Conservation (phyloP, 345 rosid genomes). For the Rhizophora mangle region DNA sequence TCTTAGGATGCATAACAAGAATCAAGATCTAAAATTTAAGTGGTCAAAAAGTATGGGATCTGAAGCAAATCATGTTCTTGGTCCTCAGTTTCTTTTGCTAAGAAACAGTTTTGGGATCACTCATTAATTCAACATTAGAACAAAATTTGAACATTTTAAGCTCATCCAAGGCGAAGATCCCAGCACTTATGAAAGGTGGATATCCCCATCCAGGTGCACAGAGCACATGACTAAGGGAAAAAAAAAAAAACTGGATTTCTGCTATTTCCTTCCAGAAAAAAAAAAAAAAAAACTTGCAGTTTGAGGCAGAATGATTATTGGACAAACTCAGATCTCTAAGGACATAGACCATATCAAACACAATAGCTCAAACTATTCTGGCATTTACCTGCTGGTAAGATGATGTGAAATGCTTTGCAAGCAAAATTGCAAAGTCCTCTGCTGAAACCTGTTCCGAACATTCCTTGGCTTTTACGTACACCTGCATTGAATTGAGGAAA, state of each 20-base stretch:
- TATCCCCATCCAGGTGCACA: too few relatives aligned
- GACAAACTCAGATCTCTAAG: too few relatives aligned
- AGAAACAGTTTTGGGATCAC: too few relatives aligned
- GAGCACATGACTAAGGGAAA: too few relatives aligned
- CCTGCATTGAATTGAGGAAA: conserved; percentile 33
- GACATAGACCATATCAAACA: background rate
- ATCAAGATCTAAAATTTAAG: background rate
- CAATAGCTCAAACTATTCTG: background rate
- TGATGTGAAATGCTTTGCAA: conserved; percentile 78
- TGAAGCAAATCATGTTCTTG: background rate
- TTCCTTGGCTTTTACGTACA: conserved; percentile 85
- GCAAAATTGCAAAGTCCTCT: conserved; percentile 74
- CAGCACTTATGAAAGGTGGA: too few relatives aligned
- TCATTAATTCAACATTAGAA: too few relatives aligned
- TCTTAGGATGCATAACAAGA: background rate
- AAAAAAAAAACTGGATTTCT: background rate
- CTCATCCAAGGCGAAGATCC: too few relatives aligned
- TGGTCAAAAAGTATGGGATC: background rate
- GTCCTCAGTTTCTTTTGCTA: too few relatives aligned
- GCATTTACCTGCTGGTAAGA: conserved; percentile 66
- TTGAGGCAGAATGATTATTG: too few relatives aligned
- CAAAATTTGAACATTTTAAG: too few relatives aligned
- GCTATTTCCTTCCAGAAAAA: too few relatives aligned
- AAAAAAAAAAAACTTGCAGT: background rate
- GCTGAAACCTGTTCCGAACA: conserved; percentile 61